Evolutionary conservation across 1,284 basidiomycete genomes (phyloP).

Genomic region (Xerocomus minutiporus): DNA sequence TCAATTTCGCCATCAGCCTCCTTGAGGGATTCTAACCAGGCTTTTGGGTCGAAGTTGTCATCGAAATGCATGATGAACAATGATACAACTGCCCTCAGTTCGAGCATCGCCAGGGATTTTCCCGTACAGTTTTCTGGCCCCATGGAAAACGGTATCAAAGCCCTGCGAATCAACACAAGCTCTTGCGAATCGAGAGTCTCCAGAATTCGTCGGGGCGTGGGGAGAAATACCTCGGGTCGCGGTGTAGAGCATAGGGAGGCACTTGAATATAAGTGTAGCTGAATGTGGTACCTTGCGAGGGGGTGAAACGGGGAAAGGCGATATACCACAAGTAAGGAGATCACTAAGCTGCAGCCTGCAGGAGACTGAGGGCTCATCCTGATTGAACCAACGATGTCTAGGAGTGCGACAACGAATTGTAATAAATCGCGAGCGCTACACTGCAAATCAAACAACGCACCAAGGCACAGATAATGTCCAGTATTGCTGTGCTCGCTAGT

Average conservation of each 20-base stretch:
- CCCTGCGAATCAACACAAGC: slow-evolving; percentile 19
- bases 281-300: slow-evolving; percentile 26
- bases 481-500: slow-evolving; percentile 1
- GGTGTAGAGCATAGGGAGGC: slow-evolving; percentile 39
- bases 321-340: slow-evolving; percentile 23
- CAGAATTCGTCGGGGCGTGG: slow-evolving; percentile 39
- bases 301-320: slow-evolving; percentile 35
- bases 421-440: neutral
- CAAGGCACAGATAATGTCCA: slow-evolving; percentile 23
- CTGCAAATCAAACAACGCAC: slow-evolving; percentile 4
- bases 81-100: slow-evolving; percentile 28
- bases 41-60: slow-evolving; percentile 22
- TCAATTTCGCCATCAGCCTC: slow-evolving; percentile 24
- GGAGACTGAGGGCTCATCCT: slow-evolving; percentile 17
- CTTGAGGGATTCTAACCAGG: slow-evolving; percentile 31
- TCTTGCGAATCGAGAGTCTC: slow-evolving; percentile 11
- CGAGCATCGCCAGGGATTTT: slow-evolving; percentile 32
- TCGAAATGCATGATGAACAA: slow-evolving; percentile 29
- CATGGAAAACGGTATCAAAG: slow-evolving; percentile 34
- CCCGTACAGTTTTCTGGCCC: slow-evolving; percentile 36
- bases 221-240: slow-evolving; percentile 39
- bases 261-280: slow-evolving; percentile 31
- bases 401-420: neutral
- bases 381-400: slow-evolving; percentile 23
- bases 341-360: slow-evolving; percentile 13